A percentile compares a stretch with the other conserved stretches of the same genome.
phyloP scores from a whole-genome alignment of 169 alveolate species.

The Haemoproteus tartakovskyi region DNA sequence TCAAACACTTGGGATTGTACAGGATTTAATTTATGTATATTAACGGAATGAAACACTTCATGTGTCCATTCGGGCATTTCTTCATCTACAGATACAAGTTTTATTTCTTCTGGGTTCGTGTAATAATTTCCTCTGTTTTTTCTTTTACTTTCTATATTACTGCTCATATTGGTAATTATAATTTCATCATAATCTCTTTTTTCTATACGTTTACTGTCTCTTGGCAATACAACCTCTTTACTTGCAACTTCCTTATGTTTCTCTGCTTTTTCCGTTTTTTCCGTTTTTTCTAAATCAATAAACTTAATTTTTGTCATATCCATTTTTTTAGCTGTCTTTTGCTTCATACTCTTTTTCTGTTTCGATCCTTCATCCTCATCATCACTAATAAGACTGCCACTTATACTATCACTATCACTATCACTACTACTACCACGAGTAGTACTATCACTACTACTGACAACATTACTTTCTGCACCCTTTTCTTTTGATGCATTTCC shows the following conservation, averaged over 20 bases:
- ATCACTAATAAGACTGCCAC: neutral
- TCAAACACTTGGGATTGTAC: conserved; percentile 93
- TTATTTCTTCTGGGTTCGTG: conserved; percentile 66
- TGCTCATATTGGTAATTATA: conserved; percentile 74
- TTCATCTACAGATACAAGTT: conserved; percentile 69
- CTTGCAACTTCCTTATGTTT: conserved; percentile 78
- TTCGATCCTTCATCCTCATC: neutral
- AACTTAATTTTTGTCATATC: conserved; percentile 7
- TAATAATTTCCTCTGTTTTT: conserved; percentile 19
- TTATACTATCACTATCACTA: neutral
- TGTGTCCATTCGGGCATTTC: conserved; percentile 97
- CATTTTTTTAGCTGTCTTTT: neutral
- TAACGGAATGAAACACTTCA: conserved; percentile 85
- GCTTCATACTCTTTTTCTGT: conserved; percentile 24
- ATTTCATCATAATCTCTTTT: conserved; percentile 84
- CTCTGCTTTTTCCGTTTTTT: neutral
- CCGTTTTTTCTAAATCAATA: conserved; percentile 44
- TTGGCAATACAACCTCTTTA: conserved; percentile 90
- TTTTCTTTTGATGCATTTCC: neutral
- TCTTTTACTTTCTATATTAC: neutral
- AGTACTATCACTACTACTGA: neutral
- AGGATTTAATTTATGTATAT: conserved; percentile 85
- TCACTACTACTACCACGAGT: neutral
- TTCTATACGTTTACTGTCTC: conserved; percentile 88
- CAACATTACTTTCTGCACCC: neutral